Base-by-base conservation (phyloP, 805 yeast species). In the Candida chauliodis region DNA sequence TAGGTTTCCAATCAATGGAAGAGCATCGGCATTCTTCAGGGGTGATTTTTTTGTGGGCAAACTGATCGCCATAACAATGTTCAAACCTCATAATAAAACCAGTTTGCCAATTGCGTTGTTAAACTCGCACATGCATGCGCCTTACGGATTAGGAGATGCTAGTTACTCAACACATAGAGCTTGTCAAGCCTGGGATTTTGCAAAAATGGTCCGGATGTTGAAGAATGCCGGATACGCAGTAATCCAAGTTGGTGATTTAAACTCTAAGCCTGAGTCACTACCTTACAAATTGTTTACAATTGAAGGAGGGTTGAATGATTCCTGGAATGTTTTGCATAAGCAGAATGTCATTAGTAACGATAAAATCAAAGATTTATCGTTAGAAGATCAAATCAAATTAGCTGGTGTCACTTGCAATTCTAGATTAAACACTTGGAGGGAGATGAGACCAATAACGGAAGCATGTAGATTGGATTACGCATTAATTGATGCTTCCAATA, bases 41-140 rank as follows among this genome's bases (percentile, higher is more conserved):
- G 99, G 99, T 25, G 99, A 93, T 58, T 93, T 97, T 96, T 87
- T 77, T 48, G 99, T 93, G 16, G 99, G 99, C 7, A 93, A 93
- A 56, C 75, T 91, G 7, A 76, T 88, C 14, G 84, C 95, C 1
- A 78, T 88, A 3, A 84, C 95, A 0, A 42, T 61, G 11, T 63
- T 93, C 29, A 66, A 66, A 40, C 81, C 85, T 4, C 61, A 75
- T 2, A 50, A 54, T 13, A 61, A 69, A 0, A 66, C 63, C 13
- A 64, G 73, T 2, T 55, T 69, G 5, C 83, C 82, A 4, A 63
- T 93, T 28, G 97, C 95, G 2, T 61, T 93, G 4, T 63, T 93
- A 53, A 91, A 90, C 54, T 81, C 95, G 13, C 99, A 93, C 58
- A 83, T 93, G 93, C 99, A 93, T 59, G 99, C 99, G 1, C 99